These are phyloP conservation scores for Takashimella tepidaria DNA, from an alignment of 1,284 basidiomycete species.

Conservation along the genomic window DNA sequence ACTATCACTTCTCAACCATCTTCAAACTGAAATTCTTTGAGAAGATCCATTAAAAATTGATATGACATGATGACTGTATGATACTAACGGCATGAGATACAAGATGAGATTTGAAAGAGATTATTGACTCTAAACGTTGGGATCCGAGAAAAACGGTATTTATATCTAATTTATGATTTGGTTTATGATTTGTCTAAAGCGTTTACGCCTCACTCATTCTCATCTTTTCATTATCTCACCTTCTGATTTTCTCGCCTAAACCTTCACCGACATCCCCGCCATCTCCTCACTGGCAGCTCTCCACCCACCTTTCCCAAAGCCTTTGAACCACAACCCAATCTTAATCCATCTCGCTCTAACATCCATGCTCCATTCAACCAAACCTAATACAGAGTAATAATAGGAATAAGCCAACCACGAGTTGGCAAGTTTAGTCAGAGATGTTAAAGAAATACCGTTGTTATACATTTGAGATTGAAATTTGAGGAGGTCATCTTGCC, in stretches of 20 bases:
- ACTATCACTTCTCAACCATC: too few species aligned
- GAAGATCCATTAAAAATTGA: too few species aligned
- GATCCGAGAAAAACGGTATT: too few species aligned
- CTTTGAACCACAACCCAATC: conserved; percentile 58
- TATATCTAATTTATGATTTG: too few species aligned
- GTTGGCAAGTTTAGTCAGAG: conserved; percentile 14
- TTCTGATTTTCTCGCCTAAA: conserved; percentile 2
- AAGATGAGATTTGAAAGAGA: too few species aligned
- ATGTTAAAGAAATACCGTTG: conserved; percentile 21
- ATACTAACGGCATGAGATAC: too few species aligned
- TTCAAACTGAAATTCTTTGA: too few species aligned
- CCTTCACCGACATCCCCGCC: conserved; percentile 29
- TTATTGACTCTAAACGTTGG: too few species aligned
- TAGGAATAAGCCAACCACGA: conserved; percentile 25
- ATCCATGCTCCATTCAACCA: conserved; percentile 56
- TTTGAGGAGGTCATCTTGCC: conserved; percentile 61
- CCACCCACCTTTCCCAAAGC: conserved; percentile 35
- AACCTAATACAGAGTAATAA: conserved; percentile 31
- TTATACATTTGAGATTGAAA: conserved; percentile 10
- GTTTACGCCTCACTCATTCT: too few species aligned
- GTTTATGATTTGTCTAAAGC: too few species aligned
- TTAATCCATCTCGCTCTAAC: conserved; percentile 59
- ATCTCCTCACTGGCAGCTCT: conserved; percentile 30
- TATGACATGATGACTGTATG: too few species aligned
- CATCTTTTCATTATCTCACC: too few species aligned